phyloP scores from a whole-genome alignment of 768 basidiomycete genomes.

The Clavulina sp. region DNA sequence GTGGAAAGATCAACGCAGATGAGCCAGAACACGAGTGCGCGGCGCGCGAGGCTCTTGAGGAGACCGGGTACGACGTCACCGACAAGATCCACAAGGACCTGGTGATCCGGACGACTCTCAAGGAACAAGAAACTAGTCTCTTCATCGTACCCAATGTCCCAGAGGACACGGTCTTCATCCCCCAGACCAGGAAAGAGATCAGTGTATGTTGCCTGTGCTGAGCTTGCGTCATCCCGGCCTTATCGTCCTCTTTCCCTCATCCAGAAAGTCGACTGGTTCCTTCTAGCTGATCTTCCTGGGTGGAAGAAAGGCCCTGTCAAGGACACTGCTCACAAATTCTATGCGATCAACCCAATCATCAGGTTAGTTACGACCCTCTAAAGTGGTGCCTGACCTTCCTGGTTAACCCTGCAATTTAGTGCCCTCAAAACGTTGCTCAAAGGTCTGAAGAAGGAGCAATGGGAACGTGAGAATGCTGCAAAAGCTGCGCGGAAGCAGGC shows the following conservation, averaged over 20 bases:
- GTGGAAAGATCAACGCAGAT: conserved; percentile 97
- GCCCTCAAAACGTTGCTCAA: background rate
- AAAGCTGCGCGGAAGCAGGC: background rate
- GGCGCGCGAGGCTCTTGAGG: conserved; percentile 87
- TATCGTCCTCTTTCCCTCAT: background rate
- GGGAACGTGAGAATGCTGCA: background rate
- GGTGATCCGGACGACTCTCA: conserved; percentile 71
- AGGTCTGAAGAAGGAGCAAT: background rate
- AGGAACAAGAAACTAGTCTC: conserved; percentile 78
- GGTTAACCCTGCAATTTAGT: background rate
- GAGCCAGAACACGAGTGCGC: conserved; percentile 77
- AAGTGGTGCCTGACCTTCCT: background rate
- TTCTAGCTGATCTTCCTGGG: conserved; percentile 70
- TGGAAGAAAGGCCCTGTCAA: conserved; percentile 60
- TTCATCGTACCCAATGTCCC: conserved; percentile 80
- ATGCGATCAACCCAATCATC: conserved; percentile 90
- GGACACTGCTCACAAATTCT: conserved; percentile 60
- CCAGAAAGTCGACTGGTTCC: conserved; percentile 96
- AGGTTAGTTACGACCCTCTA: conserved; percentile 33
- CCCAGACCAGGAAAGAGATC: conserved; percentile 94
- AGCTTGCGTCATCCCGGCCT: background rate
- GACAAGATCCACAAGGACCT: conserved; percentile 46
- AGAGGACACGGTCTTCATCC: conserved; percentile 78
- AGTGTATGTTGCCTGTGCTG: conserved; percentile 40
- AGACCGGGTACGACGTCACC: conserved; percentile 83